Percentiles rank a stretch among this genome's conserved stretches.
These are phyloP conservation scores for Cylindrotheca closterium DNA, from an alignment of 108 stramenopile genomes.

Conservation along the genomic window DNA sequence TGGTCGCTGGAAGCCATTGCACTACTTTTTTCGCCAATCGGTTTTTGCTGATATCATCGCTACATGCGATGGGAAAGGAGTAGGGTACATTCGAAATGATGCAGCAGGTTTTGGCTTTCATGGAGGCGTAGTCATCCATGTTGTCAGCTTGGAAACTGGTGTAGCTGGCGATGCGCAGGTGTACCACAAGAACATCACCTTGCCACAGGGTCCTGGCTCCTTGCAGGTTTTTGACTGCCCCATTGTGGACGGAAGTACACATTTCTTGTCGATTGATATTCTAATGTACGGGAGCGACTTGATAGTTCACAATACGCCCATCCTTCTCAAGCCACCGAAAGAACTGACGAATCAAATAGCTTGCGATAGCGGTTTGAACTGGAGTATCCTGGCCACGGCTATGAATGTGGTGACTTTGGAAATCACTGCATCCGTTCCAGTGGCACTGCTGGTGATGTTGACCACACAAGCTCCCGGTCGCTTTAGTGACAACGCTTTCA, in stretches of 20 bases:
- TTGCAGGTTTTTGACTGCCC: not conserved
- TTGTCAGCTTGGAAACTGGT: not conserved
- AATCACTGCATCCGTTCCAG: slow-evolving; percentile 2
- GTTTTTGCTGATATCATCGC: slow-evolving; percentile 45
- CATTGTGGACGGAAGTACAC: not conserved
- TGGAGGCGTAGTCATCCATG: not conserved
- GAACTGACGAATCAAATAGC: not conserved
- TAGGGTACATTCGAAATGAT: slow-evolving; percentile 36
- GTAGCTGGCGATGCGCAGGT: not conserved
- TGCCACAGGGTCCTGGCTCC: not conserved
- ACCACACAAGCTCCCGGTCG: slow-evolving; percentile 46
- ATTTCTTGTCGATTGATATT: not conserved
- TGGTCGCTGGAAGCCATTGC: slow-evolving; percentile 58
- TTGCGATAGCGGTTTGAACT: slow-evolving; percentile 17
- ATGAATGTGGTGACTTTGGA: not conserved
- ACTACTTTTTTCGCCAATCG: slow-evolving; percentile 27
- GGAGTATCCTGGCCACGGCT: slow-evolving; percentile 10
- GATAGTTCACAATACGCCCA: not conserved
- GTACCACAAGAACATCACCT: not conserved
- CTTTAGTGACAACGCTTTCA: slow-evolving; percentile 46
- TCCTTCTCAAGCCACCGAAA: not conserved
- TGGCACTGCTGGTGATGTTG: slow-evolving; percentile 42
- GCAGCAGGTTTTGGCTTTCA: not conserved
- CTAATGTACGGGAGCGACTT: not conserved
- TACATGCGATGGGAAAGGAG: slow-evolving; percentile 34